Conservation (phyloP, 306 rosid genomes). For the Acacia acuminata region DNA sequence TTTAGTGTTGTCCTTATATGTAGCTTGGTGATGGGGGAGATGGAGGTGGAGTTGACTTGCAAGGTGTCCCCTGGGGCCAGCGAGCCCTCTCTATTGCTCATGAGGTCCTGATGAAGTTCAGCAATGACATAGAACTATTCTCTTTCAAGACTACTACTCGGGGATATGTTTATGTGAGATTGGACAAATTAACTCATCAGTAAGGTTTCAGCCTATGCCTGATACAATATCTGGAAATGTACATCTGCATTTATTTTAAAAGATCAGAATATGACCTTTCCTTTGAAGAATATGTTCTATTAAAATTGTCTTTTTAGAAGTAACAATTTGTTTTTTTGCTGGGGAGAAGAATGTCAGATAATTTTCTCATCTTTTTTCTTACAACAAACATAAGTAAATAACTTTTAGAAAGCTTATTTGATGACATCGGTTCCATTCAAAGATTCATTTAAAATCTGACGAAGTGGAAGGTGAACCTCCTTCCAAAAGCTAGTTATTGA, state of each 20-base stretch:
- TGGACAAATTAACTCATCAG: constrained; percentile 78
- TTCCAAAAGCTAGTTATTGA: not conserved
- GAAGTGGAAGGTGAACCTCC: not conserved
- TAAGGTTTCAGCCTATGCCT: constrained; percentile 40
- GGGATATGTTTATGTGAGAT: constrained; percentile 78
- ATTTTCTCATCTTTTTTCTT: constrained; percentile 3
- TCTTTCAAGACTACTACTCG: constrained; percentile 83
- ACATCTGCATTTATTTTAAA: constrained; percentile 9
- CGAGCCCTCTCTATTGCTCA: constrained; percentile 65
- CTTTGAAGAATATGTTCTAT: not conserved
- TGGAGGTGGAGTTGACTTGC: constrained; percentile 85
- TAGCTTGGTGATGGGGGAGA: constrained; percentile 87
- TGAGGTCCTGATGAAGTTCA: constrained; percentile 56
- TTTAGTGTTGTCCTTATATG: constrained; percentile 24
- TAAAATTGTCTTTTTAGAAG: not conserved
- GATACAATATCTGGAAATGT: constrained; percentile 2
- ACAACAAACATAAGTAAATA: not conserved
- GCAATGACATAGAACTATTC: constrained; percentile 65
- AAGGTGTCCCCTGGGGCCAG: constrained; percentile 82
- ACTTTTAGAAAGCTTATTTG: not conserved
- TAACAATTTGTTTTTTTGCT: not conserved
- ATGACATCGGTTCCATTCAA: not conserved
- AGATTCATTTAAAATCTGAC: constrained; percentile 8
- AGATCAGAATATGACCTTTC: constrained; percentile 4
- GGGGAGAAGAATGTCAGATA: not conserved